Evolutionary conservation across 176 grass and related monocot species (phyloP).

Genomic region (Elaeis guineensis): DNA sequence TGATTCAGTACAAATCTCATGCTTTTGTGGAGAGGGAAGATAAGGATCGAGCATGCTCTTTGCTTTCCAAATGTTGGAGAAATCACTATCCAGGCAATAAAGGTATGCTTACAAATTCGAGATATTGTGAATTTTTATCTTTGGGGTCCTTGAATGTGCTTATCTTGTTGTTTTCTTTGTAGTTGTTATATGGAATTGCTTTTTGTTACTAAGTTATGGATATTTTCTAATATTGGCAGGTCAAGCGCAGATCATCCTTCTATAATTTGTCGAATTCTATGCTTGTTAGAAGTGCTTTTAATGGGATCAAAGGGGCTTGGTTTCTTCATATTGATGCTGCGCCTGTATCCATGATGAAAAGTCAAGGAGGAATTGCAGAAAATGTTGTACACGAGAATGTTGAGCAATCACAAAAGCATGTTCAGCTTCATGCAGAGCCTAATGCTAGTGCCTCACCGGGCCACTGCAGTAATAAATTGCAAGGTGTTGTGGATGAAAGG

Average conservation of each 20-base stretch:
- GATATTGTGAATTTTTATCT: background rate
- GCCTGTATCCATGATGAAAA: background rate
- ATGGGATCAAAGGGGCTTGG: slow-evolving; percentile 29
- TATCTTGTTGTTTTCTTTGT: slow-evolving; percentile 12
- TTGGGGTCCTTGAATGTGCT: slow-evolving; percentile 19
- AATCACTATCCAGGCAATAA: slow-evolving; percentile 29
- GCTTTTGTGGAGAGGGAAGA: slow-evolving; percentile 22
- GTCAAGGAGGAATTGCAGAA: background rate
- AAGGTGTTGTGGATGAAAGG: background rate
- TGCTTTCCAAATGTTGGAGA: slow-evolving; percentile 29
- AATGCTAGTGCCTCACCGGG: background rate
- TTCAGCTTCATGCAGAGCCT: background rate
- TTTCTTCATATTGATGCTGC: slow-evolving; percentile 54
- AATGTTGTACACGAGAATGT: slow-evolving; percentile 5
- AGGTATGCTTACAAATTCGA: slow-evolving; percentile 3
- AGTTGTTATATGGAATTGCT: background rate
- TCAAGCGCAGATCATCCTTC: slow-evolving; percentile 30
- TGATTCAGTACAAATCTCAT: background rate
- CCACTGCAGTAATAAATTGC: too few species aligned
- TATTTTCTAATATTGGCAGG: slow-evolving; percentile 22
- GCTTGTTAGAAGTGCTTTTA: slow-evolving; percentile 32
- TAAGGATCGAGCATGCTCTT: slow-evolving; percentile 21
- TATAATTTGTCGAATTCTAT: slow-evolving; percentile 65
- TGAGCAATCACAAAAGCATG: slow-evolving; percentile 10
- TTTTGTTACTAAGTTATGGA: background rate